Conservation (phyloP, 495 filamentous ascomycete genomes). For the Neurospora africana region DNA sequence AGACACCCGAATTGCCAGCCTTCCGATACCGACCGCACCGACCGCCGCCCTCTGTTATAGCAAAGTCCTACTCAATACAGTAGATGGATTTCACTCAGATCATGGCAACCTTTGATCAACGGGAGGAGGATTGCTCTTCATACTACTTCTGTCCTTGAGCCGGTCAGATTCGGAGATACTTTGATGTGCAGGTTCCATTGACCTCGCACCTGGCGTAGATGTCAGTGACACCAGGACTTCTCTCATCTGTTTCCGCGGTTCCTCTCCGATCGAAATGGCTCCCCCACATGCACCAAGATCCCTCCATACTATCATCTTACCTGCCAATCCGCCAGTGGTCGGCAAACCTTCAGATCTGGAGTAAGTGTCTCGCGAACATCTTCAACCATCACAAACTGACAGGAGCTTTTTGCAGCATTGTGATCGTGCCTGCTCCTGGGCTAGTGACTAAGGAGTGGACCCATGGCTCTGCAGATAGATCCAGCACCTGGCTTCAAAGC, state of each 20-base stretch:
- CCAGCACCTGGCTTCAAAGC: not conserved
- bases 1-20: not conserved
- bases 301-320: not conserved
- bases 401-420: not conserved
- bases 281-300: not conserved
- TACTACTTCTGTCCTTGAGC: not conserved
- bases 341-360: not conserved
- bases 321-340: not conserved
- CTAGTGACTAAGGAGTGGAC: not conserved
- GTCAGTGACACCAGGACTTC: not conserved
- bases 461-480: not conserved
- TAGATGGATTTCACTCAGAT: not conserved
- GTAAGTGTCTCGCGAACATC: not conserved
- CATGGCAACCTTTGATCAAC: not conserved
- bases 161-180: not conserved
- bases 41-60: not conserved
- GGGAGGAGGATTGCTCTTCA: not conserved
- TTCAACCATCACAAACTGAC: not conserved
- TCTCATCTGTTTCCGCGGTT: not conserved
- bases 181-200: not conserved
- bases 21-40: not conserved
- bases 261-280: not conserved
- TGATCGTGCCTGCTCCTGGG: not conserved
- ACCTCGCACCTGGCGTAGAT: not conserved
- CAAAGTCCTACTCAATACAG: not conserved